Base-by-base conservation (phyloP, 169 alveolate species). In the Plasmodium gonderi region DNA sequence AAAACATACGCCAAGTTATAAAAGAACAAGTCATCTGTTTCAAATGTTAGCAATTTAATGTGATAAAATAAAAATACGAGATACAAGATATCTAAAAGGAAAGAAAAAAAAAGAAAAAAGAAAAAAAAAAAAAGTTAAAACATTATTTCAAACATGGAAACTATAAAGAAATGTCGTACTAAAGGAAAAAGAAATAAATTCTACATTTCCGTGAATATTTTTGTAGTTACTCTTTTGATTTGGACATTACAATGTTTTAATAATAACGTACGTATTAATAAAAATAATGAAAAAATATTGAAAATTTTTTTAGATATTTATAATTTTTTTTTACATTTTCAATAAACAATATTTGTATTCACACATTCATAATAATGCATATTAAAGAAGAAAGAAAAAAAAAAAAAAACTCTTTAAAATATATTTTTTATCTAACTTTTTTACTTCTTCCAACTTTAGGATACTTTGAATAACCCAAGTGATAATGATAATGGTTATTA, bases 181-280 rank as follows among this genome's bases (percentile, higher is more conserved):
- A 42, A 17, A 45, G 81, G 6, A 40, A 42, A 42, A 42, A 75
- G n/a, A 14, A 36, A 40, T 0, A 75, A 23, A 20, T 17, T 75
- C 33, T 31, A 3, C 7, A 14, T 40, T 40, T 40, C 29, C 3
- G 29, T 40, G 23, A 75, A 75, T 75, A 36, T 75, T 40, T 33
- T 2, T 45, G 36, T 75, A 75, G 45, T 38, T 36, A 40, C 81
- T 45, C 33, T 75, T 75, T 49, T 75, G 38, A 38, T 75, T 75
- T 75, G 54, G 64, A 42, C 64, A 33, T 40, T 75, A 75, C 54
- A 75, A 40, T 75, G 81, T 75, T 75, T 75, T 75, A 40, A 75
- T 75, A 75, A 75, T 75, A 75, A 75, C 29, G 81, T 75, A 75
- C n/a, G 81, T n/a, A 40, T 40, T 23, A 23, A 36, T 20, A 60